These are phyloP conservation scores for Lyophyllum semitale DNA, from an alignment of 768 basidiomycete genomes.

Conservation along the genomic window DNA sequence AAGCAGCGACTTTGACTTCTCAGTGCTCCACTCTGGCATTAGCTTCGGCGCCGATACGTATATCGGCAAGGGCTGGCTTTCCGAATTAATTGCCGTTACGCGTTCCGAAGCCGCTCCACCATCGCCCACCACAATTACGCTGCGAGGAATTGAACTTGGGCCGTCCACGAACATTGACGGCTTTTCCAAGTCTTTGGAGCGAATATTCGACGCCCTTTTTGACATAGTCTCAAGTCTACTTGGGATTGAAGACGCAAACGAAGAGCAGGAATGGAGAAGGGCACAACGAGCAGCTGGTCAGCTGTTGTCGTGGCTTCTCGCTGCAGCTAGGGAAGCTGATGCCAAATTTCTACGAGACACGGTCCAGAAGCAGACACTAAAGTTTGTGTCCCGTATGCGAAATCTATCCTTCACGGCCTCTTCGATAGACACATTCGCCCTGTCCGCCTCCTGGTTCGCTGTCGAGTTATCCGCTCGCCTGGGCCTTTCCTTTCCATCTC, in stretches of 20 bases:
- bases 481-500: slow-evolving; percentile 19
- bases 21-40: slow-evolving; percentile 49
- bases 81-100: slow-evolving; percentile 51
- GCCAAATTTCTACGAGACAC: slow-evolving; percentile 27
- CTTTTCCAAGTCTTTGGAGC: slow-evolving; percentile 48
- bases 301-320: slow-evolving; percentile 47
- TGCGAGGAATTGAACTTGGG: slow-evolving; percentile 45
- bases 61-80: slow-evolving; percentile 60
- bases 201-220: slow-evolving; percentile 45
- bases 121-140: slow-evolving; percentile 31
- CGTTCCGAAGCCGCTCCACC: slow-evolving; percentile 17
- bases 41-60: slow-evolving; percentile 55
- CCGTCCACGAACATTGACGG: slow-evolving; percentile 41
- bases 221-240: slow-evolving; percentile 39
- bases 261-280: slow-evolving; percentile 38
- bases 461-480: slow-evolving; percentile 56
- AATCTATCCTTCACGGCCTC: slow-evolving; percentile 31
- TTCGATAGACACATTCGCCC: slow-evolving; percentile 37
- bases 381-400: slow-evolving; percentile 39
- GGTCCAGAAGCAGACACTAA: slow-evolving; percentile 37
- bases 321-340: slow-evolving; percentile 34
- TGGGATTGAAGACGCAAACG: slow-evolving; percentile 29
- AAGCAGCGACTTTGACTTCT: slow-evolving; percentile 53
- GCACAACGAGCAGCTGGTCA: slow-evolving; percentile 43
- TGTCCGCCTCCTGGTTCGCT: slow-evolving; percentile 62